Evolutionary conservation across 2,329 filamentous ascomycete genomes (phyloP), one percentile per base, ranked within the genome.

Genomic region (Teratosphaeria zuluensis): DNA sequence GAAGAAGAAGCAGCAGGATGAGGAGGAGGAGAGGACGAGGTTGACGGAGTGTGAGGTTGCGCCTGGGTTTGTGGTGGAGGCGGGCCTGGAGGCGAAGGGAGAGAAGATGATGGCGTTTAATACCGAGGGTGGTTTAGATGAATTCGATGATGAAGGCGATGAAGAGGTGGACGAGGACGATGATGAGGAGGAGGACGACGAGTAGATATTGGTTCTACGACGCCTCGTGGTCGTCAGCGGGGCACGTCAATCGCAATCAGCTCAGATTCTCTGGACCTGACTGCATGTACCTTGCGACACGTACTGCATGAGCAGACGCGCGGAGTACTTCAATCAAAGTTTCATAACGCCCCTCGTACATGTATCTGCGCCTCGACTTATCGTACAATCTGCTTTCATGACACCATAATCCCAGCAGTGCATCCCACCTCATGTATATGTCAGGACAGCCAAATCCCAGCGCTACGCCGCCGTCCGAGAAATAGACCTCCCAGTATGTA

Each of bases 21-120:
- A 81, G 5, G 70, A 71, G 65, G 75, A 63, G 62, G 72, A 56
- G 68, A 74, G 68, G 62, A 79, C 77, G 2, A 70, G 85, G n/a
- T 75, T 97, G 65, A 91, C 87, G 56, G 89, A 96, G 61, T 96
- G 92, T 67, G 91, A 97, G 74, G 87, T 97, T 4, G 91, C 96
- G 72, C 90, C 96, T 73, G 81, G 80, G 2, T 92, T 92, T 70
- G 80, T 92, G 8, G 81, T 96, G 1, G 86, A 92, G 53, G 92
- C 95, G 68, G 83, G 89, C n/a, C 88, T 79, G 7, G 81, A 84
- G 59, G 77, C 78, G 31, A 85, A 84, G 73, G 80, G 80, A 53
- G 82, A 85, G 65, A 85, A 84, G 69, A 83, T 85, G 68, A 84
- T 84, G 74, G 77, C 73, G 4, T 78, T 80, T 57, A 75, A 74